A percentile compares a stretch with the other conserved stretches of the same genome.
phyloP scores from a whole-genome alignment of 148 eudicot species.

The Amaranthus palmeri region DNA sequence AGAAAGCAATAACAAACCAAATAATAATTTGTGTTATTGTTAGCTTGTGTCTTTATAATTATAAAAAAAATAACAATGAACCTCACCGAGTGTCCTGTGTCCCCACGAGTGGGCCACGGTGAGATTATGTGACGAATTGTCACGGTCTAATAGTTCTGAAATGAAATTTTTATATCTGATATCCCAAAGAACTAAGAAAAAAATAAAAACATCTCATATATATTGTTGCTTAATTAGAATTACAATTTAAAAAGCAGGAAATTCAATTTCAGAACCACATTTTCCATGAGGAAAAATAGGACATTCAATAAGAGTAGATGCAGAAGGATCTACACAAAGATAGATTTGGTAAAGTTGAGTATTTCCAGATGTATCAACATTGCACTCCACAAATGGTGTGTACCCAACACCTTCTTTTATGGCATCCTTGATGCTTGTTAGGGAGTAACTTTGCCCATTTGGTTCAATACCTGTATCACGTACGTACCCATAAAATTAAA shows the following conservation, averaged over 20 bases:
- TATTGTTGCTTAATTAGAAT: background rate
- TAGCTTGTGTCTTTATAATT: no score
- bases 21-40: no score
- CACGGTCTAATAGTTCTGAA: no score
- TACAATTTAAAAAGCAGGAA: conserved; percentile 25
- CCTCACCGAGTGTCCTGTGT: no score
- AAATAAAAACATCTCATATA: no score
- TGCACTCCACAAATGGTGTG: conserved; percentile 51
- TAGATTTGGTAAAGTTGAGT: conserved; percentile 53
- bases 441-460: conserved; percentile 33
- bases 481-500: background rate
- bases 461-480: conserved; percentile 43
- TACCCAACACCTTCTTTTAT: conserved; percentile 32
- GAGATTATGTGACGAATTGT: no score
- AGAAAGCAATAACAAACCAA: no score
- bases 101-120: no score
- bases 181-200: no score
- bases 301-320: conserved; percentile 38
- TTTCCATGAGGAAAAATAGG: conserved; percentile 41
- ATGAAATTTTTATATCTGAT: no score
- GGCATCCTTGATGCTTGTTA: conserved; percentile 41
- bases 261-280: conserved; percentile 41
- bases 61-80: no score
- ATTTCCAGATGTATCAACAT: conserved; percentile 36
- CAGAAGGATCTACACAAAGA: conserved; percentile 46